Base-by-base conservation (phyloP, 2,329 filamentous ascomycete genomes). In the Cyphellophora europaea region DNA sequence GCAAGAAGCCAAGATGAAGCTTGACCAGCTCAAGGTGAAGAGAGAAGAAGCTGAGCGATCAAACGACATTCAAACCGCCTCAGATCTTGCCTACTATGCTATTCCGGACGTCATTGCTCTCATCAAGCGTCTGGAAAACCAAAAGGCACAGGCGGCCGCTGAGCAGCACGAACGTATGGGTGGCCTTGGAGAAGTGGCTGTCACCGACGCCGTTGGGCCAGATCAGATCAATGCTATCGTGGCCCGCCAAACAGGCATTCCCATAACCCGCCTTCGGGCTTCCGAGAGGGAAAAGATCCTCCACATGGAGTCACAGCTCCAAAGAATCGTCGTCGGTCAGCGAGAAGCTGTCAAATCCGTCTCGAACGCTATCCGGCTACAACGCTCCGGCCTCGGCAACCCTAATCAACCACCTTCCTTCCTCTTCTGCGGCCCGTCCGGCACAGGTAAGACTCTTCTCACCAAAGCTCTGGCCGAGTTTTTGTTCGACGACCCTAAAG, bases 181-280 rank as follows among this genome's bases (percentile, higher is more conserved):
- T 21, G 61, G 68, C 3, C 74, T 74, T 36, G 75, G 78, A 35
- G 75, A 74, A 37, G 56, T 84, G 15, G 79, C 96, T 58, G 74
- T 96, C 36, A 93, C 88, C 3, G 91, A 98, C 55, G 75, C 91
- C 30, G 91, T 98, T 47, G 91, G 91, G 5, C 87, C 88, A 8
- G 91, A 98, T 46, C 88, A 98, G 59, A 98, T 98, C 71, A 96
- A 98, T 57, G 89, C 96, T 55, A 98, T 98, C 42, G 91, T 98
- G 35, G 82, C 83, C 36, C 80, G 87, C 42, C 95, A 88, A 85
- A 98, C 91, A n/a, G 91, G 91, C 45, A 98, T 98, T 49, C 91
- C 91, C 1, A 86, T 98, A 40, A 96, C 87, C 4, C 74, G 89
- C 42, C 77, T 98, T 27, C 89, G 83, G 66, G 95, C 91, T 0